Evolutionary conservation across 2,329 filamentous ascomycete genomes (phyloP).

Genomic region (Sphaerostilbella broomeana): DNA sequence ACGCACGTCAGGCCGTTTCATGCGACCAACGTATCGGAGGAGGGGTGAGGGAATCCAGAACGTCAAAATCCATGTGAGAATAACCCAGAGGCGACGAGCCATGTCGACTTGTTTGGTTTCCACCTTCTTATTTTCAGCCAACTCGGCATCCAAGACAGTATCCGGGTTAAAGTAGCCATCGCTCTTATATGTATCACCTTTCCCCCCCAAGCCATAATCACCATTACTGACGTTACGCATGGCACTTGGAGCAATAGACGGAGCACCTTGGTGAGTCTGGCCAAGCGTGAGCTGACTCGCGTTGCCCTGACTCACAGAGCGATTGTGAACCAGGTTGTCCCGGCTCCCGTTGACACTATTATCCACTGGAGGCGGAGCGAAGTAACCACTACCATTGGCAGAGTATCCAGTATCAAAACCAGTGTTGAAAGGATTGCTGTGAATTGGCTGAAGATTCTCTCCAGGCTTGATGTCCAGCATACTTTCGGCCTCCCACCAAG

Average conservation of each 20-base stretch:
- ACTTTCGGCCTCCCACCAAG: conserved; percentile 97
- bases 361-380: conserved; percentile 55
- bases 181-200: conserved; percentile 72
- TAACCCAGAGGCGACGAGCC: conserved; percentile 71
- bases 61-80: conserved; percentile 75
- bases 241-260: conserved; percentile 56
- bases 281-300: conserved; percentile 46
- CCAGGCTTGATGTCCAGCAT: conserved; percentile 85
- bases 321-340: conserved; percentile 62
- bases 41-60: conserved; percentile 91
- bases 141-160: conserved; percentile 67
- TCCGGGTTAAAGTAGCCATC: conserved; percentile 69
- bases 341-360: conserved; percentile 59
- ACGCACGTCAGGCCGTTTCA: conserved; percentile 94
- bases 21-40: conserved; percentile 76
- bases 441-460: conserved; percentile 36
- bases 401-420: conserved; percentile 67
- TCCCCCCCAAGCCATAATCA: conserved; percentile 82
- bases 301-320: conserved; percentile 50
- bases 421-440: conserved; percentile 39
- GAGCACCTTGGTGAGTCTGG: conserved; percentile 36
- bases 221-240: conserved; percentile 55
- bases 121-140: conserved; percentile 69
- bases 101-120: conserved; percentile 59
- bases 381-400: conserved; percentile 61